Base-by-base conservation (phyloP, 1,284 basidiomycete species). In the Ganoderma multipileum region DNA sequence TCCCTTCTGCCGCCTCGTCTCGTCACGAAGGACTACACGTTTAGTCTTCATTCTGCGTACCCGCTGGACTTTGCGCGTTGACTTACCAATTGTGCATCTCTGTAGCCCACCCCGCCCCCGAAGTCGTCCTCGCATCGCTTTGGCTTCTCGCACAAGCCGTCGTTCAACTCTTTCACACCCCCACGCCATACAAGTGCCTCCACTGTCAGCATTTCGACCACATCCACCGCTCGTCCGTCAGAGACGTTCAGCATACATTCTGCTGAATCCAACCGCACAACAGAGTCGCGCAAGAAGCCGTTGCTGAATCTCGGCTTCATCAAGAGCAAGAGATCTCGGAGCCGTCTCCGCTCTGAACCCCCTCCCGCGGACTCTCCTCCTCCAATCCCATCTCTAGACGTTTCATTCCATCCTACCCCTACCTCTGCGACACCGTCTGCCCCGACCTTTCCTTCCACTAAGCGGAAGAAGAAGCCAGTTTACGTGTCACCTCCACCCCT, bases 341-440 rank as follows among this genome's bases (percentile, higher is more conserved):
- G 77, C 74, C 79, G 72, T 55, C 74, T 74, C 52, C 79, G 76
- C 50, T 75, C 73, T 50, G 79, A 75, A 2, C 67, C 65, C n/a
- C 65, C 52, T 44, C 67, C 54, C 58, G 71, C 65, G 39, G 70
- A 74, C 28, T 64, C 59, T 5, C 67, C 61, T 30, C 77, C 73
- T 47, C 75, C 71, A 47, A 67, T 74, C 54, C 76, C 74, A 54
- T 73, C 64, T 54, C 74, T 67, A 63, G 76, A 70, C 68, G 72
- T 76, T 67, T 47, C 77, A 73, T 26, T 79, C 74, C 74, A 77
- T 12, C 78, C 78, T 39, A 78, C 78, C 18, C 79, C 77, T 39
- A 78, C 78, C 20, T 79, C 77, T 11, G 81, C 79, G 72, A 77
- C 77, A n/a, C 77, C 82, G 3, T 81, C 81, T 36, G 75, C 80